Evolutionary conservation across 176 grass and related monocot species (phyloP).

Genomic region (Zea mays): DNA sequence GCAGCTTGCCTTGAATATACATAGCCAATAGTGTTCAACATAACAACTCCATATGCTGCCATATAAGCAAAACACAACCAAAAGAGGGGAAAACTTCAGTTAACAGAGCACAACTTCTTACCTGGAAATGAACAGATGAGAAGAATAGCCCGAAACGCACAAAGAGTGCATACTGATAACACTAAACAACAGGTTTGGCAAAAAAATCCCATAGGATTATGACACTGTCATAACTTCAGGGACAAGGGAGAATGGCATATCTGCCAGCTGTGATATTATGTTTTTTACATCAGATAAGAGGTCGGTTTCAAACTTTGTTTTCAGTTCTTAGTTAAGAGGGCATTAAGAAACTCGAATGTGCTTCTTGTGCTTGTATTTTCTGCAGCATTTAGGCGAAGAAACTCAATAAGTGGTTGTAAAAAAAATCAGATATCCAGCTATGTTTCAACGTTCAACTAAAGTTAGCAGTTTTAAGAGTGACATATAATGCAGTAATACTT

Average conservation of each 20-base stretch:
- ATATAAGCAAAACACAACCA: slow-evolving; percentile 35
- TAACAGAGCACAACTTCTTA: slow-evolving; percentile 22
- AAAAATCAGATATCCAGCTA: background rate
- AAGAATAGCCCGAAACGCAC: background rate
- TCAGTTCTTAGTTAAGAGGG: slow-evolving; percentile 18
- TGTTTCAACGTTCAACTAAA: slow-evolving; percentile 10
- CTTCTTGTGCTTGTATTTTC: slow-evolving; percentile 24
- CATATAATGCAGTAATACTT: background rate
- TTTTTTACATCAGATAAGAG: slow-evolving; percentile 31
- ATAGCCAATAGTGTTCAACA: slow-evolving; percentile 97
- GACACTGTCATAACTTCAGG: slow-evolving; percentile 17
- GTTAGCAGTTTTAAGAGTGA: slow-evolving; percentile 2
- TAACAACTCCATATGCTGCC: slow-evolving; percentile 88
- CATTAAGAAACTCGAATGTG: background rate
- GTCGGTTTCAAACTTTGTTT: slow-evolving; percentile 25
- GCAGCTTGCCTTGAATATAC: slow-evolving; percentile 94
- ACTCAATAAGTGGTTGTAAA: background rate
- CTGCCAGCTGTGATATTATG: background rate
- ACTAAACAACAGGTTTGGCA: slow-evolving; percentile 12
- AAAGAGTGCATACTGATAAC: background rate
- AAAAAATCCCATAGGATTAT: slow-evolving; percentile 22
- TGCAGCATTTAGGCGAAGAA: slow-evolving; percentile 25
- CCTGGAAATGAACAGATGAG: slow-evolving; percentile 22
- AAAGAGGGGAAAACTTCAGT: slow-evolving; percentile 40
- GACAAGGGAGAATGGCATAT: background rate